Conservation (phyloP, 768 basidiomycete species). For the Chalciporus piperatus region DNA sequence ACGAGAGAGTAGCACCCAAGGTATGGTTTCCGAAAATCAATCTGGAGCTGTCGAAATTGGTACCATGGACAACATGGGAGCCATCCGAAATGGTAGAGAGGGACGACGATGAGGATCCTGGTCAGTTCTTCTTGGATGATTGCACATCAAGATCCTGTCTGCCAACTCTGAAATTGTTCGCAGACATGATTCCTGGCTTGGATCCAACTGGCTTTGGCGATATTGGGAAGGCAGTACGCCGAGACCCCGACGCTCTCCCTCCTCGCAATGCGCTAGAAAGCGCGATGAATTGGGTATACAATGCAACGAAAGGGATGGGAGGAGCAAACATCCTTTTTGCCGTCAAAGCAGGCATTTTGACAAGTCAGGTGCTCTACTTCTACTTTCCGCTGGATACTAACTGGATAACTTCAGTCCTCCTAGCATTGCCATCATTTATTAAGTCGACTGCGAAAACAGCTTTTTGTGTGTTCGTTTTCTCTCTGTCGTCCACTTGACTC, state of each 20-base stretch:
- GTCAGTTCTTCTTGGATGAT: constrained; percentile 19
- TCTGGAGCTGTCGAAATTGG: constrained; percentile 27
- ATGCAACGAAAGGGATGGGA: constrained; percentile 37
- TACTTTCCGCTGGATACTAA: background rate
- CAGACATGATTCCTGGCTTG: constrained; percentile 59
- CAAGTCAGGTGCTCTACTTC: constrained; percentile 38
- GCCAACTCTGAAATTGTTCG: background rate
- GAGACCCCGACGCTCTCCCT: constrained; percentile 76
- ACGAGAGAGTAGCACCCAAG: constrained; percentile 35
- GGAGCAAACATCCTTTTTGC: constrained; percentile 67
- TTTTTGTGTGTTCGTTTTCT: constrained; percentile 42
- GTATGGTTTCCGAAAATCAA: constrained; percentile 57
- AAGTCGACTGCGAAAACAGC: constrained; percentile 54
- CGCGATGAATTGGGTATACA: constrained; percentile 46
- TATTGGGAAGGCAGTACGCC: constrained; percentile 51
- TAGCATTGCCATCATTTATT: constrained; percentile 60
- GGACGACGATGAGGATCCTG: constrained; percentile 70
- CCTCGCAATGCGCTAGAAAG: constrained; percentile 59
- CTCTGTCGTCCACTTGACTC: constrained; percentile 3
- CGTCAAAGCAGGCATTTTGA: constrained; percentile 66
- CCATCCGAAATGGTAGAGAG: constrained; percentile 41
- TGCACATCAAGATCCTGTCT: no score
- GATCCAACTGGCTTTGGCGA: constrained; percentile 39
- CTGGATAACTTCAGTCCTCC: constrained; percentile 39
- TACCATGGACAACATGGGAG: constrained; percentile 45